Evolutionary conservation across 31 red algal species (phyloP), one percentile per base, ranked within the genome.

Genomic region (Asparagopsis taxiformis): DNA sequence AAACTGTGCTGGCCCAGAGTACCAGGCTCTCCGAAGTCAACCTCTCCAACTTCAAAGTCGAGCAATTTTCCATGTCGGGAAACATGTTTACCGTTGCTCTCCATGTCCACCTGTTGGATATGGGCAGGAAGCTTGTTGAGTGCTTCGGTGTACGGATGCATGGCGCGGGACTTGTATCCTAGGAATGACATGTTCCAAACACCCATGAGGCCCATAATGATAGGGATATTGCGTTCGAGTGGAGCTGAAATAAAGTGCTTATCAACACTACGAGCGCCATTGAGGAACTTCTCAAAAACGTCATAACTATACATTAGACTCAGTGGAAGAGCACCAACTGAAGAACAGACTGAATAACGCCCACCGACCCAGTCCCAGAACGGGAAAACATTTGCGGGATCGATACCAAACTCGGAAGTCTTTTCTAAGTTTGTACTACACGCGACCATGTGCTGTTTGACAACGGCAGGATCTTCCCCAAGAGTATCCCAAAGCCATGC

Each of bases 291-390:
- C 5, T 85, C 82, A 59, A 99, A 76, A 9, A 70, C 55, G 2
- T 84, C 79, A 51, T 79, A 92, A 23, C 96, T 91, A 60, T 89
- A 99, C 60, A 88, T 64, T 11, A 99, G 69, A 32, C 80, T 75
- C 24, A 99, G 62, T 19, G 91, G 96, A 1, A 99, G 48, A 17
- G 84, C 92, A 3, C 96, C 96, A 22, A 99, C 96, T 21, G 91
- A 84, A 28, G 91, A 91, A 52, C 87, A 91, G 0, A 99, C 96
- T 20, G 96, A 99, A 63, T 94, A 99, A 13, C 96, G 78, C 16
- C 96, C 96, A 17, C 96, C 96, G 3, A 98, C 91, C 90, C 90
- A 98, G 66, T 98, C 91, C 95, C 95, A 98, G 58, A 93, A 93
- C 28, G 82, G 90, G 68, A 98, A 98, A 31, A 90, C 77, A 39